Base-by-base conservation (phyloP, 202 grass and related monocot genomes). In the Zizania palustris region DNA sequence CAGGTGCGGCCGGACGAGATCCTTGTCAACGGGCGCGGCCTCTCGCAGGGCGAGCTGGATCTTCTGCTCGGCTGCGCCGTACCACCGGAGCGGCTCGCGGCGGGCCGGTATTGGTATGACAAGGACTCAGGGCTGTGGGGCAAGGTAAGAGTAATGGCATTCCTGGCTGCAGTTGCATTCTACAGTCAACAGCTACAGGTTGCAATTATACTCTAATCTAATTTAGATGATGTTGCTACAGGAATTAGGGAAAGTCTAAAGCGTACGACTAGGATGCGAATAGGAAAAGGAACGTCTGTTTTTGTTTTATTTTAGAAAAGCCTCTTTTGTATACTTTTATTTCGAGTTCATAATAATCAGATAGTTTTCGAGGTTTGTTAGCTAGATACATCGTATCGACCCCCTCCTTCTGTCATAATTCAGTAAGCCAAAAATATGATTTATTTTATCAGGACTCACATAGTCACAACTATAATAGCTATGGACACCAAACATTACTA, bases 61-160 rank as follows among this genome's bases (percentile, higher is more conserved):
- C 44, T 80, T 63, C 80, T 93, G 66, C 87, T 90, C 15, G 82
- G 51, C 1, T 90, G 91, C 34, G 42, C 79, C 3, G 44, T 73
- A 19, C 87, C 91, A 1, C 85, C 87, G 11, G 58, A 56, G 7
- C 82, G 78, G 65, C 74, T 90, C 11, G 69, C 55, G 35, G 82
- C 85, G 0, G 87, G 87, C 1, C 60, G 41, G 9, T 93, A 90
- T 72, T 93, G 91, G 91, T 93, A 93, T 11, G 91, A 90, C 84
- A 90, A 90, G 65, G 82, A 86, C 64, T 93, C 91, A 2, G 88
- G 88, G 4, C 80, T 88, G 15, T 93, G 91, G 91, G 91, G 91
- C 41, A 88, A 90, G 91, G 91, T 93, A 71, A 91, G 5, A 15
- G 7, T 9, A 21, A 20, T 44, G 39, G 9, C 16, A 19, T 61